Base-by-base conservation (phyloP, 2,329 filamentous ascomycete genomes). In the Gyromitra esculenta region DNA sequence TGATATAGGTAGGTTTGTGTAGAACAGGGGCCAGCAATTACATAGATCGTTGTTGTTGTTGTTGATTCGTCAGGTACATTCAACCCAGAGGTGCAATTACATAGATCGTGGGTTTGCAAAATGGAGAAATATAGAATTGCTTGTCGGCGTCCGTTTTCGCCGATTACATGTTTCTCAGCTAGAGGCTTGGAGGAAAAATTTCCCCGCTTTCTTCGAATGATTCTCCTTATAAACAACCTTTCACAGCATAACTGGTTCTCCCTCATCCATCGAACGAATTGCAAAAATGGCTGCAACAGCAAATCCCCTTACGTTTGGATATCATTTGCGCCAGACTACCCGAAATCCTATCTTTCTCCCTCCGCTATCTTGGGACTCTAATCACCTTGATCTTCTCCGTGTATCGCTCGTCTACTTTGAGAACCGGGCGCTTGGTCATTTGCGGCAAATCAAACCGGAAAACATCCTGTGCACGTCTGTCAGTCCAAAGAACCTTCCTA, bases 281-380 rank as follows among this genome's bases (percentile, higher is more conserved):
- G 5, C 1, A 25, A 41, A 52, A 50, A 56, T 62, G 43, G 45
- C 43, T n/a, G 18, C 48, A 45, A 45, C n/a, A n/a, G 50, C 64
- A n/a, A 21, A 18, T 39, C n/a, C 18, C 13, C 4, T 57, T 8
- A n/a, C 54, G n/a, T 74, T 74, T 45, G 56, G 52, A 5, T 18
- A 68, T 41, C 21, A 25, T 8, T 41, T 74, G 15, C 71, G 71
- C 8, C 21, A 31, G 21, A 69, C 72, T 57, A 63, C 64, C 21
- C 45, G 72, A 31, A 21, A 21, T 1, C 18, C 57, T 48, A 43
- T 74, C 9, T 74, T 69, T n/a, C 45, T 74, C 8, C 62, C 39
- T 11, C 70, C 70, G n/a, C 54, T 68, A 11, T 74, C 54, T 37
- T 74, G 63, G 71, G 60, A 39, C 11, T 25, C 64, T 21, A 35